Percentiles rank a stretch among this genome's conserved stretches.
Conservation (phyloP, 352 stramenopile genomes). For the Globisporangium acanthophoron region DNA sequence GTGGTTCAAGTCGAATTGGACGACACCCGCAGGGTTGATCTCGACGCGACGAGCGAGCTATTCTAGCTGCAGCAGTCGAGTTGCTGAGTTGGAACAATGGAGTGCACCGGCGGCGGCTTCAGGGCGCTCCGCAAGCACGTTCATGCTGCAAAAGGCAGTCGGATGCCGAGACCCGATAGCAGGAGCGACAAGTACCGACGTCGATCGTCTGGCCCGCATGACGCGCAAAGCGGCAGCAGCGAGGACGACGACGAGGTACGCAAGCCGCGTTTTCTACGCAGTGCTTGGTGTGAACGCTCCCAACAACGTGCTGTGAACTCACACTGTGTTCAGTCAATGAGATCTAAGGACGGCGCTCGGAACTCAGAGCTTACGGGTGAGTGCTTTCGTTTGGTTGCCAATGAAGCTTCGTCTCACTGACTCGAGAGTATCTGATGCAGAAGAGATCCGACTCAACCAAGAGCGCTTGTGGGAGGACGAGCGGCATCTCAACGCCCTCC, state of each 20-base stretch:
- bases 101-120: slow-evolving; percentile 26
- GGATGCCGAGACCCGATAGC: not conserved
- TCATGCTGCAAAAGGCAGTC: slow-evolving; percentile 20
- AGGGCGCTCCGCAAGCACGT: slow-evolving; percentile 36
- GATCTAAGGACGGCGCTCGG: too few relatives aligned
- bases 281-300: too few relatives aligned
- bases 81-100: slow-evolving; percentile 1
- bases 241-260: too few relatives aligned
- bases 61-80: not conserved
- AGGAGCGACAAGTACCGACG: not conserved
- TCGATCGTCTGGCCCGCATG: too few relatives aligned
- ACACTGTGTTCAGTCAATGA: too few relatives aligned
- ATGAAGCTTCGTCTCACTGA: too few relatives aligned
- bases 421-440: not conserved
- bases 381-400: too few relatives aligned
- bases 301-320: too few relatives aligned
- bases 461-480: slow-evolving; percentile 27
- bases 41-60: not conserved
- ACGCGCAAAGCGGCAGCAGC: not conserved
- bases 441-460: slow-evolving; percentile 17
- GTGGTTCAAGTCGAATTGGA: too few relatives aligned
- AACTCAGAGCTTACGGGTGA: too few relatives aligned
- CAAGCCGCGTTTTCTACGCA: too few relatives aligned
- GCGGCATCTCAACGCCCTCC: slow-evolving; percentile 22
- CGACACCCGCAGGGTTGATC: not conserved